phyloP scores from a whole-genome alignment of 495 filamentous ascomycete genomes.

The Sporormia fimetaria region DNA sequence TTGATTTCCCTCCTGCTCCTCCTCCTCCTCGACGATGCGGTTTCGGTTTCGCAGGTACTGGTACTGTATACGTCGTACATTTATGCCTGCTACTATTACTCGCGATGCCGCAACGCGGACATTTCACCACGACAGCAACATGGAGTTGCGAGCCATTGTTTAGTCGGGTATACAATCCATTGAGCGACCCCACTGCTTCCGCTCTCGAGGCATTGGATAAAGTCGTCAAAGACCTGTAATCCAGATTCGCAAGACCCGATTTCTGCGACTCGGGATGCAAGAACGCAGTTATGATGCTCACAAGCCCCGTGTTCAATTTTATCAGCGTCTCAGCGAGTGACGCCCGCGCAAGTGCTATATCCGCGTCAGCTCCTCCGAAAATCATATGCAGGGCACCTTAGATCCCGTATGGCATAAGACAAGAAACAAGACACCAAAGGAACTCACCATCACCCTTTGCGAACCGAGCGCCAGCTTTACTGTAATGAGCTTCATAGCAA shows the following conservation, averaged over 20 bases:
- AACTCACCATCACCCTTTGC: slow-evolving; percentile 31
- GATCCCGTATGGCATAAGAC: neutral
- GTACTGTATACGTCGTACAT: slow-evolving; percentile 10
- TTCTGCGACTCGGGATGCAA: slow-evolving; percentile 25
- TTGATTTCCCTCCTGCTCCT: slow-evolving; percentile 2
- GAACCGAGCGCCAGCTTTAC: slow-evolving; percentile 25
- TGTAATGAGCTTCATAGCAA: slow-evolving; percentile 26
- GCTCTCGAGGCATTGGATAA: slow-evolving; percentile 31
- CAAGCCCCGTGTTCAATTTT: slow-evolving; percentile 35
- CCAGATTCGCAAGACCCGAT: slow-evolving; percentile 21
- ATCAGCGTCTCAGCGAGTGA: slow-evolving; percentile 32
- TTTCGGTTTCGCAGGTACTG: slow-evolving; percentile 1
- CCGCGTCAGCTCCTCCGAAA: neutral
- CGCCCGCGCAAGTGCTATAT: slow-evolving; percentile 28
- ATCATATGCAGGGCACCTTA: slow-evolving; percentile 6
- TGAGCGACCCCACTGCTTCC: slow-evolving; percentile 30
- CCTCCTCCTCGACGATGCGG: neutral
- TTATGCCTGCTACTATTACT: too few relatives aligned
- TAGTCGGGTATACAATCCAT: slow-evolving; percentile 28
- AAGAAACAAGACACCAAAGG: slow-evolving; percentile 3
- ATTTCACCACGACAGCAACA: slow-evolving; percentile 8
- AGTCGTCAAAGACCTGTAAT: slow-evolving; percentile 31
- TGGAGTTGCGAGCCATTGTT: slow-evolving; percentile 19
- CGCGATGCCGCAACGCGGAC: slow-evolving; percentile 15
- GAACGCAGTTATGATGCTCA: slow-evolving; percentile 34